Evolutionary conservation across 441 rosid genomes (phyloP), one percentile per base, ranked within the genome.

Genomic region (Syzygium malaccense): DNA sequence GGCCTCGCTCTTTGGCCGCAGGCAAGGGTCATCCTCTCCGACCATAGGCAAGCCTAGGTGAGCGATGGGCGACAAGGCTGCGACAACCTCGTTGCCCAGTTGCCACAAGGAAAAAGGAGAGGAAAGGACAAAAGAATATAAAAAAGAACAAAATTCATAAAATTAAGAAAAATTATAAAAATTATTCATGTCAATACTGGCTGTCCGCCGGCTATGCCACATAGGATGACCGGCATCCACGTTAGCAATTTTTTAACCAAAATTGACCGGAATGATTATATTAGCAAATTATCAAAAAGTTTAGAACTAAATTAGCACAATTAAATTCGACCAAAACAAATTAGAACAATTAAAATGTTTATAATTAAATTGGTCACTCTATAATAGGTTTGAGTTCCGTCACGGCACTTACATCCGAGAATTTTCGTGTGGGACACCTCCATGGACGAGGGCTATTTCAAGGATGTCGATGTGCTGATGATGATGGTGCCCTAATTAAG

Each of bases 211-310:
- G n/a, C 6, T 30, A 1, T 28, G 32, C 8, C 32, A 60, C n/a
- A 28, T 60, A 6, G 6, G 14, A 28, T 0, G 2, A 2, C 0
- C 3, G 4, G 9, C 0, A 0, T 60, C 32, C 8, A 28, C 4
- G 6, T 60, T 14, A 6, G 6, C 7, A 14, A 28, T 14, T 60
- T 60, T 60, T 13, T 4, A 13, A 26, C 0, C 32, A 60, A 60
- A 60, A 28, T 60, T 60, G 4, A 13, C 8, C 4, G 1, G 9
- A 60, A 60, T 28, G 2, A 28, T 32, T 28, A 60, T 28, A 60
- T 60, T 60, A 8, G 6, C 3, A 60, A 60, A 28, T 53, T 60
- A 1, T 60, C n/a, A 60, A 60, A 5, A 13, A 4, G 2, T 60
- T 28, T 28, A 28, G 1, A 60, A 60, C 17, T 28, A 60, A 60